These are phyloP conservation scores for Xylaria acuta DNA, from an alignment of 495 filamentous ascomycete species.

Conservation along the genomic window DNA sequence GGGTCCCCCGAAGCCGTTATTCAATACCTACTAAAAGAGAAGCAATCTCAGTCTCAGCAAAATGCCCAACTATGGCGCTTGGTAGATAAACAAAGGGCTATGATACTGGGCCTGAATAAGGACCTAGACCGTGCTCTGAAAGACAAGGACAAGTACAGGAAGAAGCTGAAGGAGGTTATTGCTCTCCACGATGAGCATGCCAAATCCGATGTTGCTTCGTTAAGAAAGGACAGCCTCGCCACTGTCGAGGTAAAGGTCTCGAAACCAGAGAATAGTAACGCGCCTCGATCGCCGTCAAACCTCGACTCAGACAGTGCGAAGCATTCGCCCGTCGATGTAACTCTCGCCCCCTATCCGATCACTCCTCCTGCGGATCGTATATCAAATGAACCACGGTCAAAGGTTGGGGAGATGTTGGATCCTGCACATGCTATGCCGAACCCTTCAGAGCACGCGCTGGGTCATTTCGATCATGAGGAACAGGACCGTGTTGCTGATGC, in stretches of 20 bases:
- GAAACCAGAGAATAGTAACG: constrained; percentile 44
- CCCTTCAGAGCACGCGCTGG: constrained; percentile 57
- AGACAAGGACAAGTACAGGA: constrained; percentile 93
- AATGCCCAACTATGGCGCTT: constrained; percentile 94
- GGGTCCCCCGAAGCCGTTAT: constrained; percentile 91
- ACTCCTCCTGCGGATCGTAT: constrained; percentile 57
- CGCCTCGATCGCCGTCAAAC: constrained; percentile 50
- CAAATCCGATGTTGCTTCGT: constrained; percentile 26
- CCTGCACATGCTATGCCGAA: constrained; percentile 62
- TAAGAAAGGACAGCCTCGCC: constrained; percentile 26
- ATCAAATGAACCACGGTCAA: constrained; percentile 37
- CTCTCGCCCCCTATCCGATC: constrained; percentile 62
- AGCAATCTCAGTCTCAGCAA: constrained; percentile 83
- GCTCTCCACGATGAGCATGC: constrained; percentile 40
- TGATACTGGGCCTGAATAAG: constrained; percentile 93
- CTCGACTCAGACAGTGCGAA: constrained; percentile 50
- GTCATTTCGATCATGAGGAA: constrained; percentile 60
- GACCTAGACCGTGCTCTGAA: constrained; percentile 91
- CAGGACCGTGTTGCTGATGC: constrained; percentile 50
- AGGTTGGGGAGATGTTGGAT: constrained; percentile 51
- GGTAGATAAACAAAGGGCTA: constrained; percentile 92
- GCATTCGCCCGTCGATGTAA: constrained; percentile 58
- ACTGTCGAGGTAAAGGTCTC: constrained; percentile 33
- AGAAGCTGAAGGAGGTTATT: constrained; percentile 79
- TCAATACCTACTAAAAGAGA: constrained; percentile 86